Evolutionary conservation across 441 rosid genomes (phyloP).

Genomic region (Caryocar brasiliense): DNA sequence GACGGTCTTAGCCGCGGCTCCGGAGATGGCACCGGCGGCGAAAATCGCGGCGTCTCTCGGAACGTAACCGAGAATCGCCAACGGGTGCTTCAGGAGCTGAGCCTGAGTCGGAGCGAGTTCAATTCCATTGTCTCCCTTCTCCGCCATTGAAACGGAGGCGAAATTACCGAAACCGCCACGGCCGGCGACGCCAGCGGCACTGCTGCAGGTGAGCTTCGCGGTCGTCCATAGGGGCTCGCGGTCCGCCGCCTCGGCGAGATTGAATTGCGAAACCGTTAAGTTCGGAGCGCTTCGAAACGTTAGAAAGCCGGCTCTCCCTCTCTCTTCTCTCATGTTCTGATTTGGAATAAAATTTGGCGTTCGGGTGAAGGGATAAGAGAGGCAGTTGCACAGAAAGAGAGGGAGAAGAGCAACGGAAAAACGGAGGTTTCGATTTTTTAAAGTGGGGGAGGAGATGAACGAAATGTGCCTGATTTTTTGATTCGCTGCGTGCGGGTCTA

Average conservation of each 20-base stretch:
- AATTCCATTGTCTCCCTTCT: conserved; percentile 32
- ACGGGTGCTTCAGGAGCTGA: conserved; percentile 74
- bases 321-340: conserved; percentile 43
- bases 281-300: conserved; percentile 29
- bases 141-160: conserved; percentile 54
- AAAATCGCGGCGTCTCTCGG: conserved; percentile 72
- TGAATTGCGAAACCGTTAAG: conserved; percentile 29
- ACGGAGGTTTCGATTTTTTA: neutral
- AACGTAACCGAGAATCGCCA: conserved; percentile 52
- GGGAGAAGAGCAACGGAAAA: neutral
- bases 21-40: conserved; percentile 83
- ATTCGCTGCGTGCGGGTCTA: conserved; percentile 1
- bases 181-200: conserved; percentile 1
- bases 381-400: neutral
- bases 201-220: neutral
- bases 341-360: neutral
- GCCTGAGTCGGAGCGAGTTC: conserved; percentile 51
- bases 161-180: conserved; percentile 27
- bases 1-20: conserved; percentile 86
- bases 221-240: conserved; percentile 9
- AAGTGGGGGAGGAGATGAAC: no score
- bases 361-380: conserved; percentile 18
- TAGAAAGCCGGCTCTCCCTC: conserved; percentile 24
- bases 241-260: conserved; percentile 12
- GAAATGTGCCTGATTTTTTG: neutral